Evolutionary conservation across 345 rosid genomes (phyloP).

Genomic region (Arabis alpina): DNA sequence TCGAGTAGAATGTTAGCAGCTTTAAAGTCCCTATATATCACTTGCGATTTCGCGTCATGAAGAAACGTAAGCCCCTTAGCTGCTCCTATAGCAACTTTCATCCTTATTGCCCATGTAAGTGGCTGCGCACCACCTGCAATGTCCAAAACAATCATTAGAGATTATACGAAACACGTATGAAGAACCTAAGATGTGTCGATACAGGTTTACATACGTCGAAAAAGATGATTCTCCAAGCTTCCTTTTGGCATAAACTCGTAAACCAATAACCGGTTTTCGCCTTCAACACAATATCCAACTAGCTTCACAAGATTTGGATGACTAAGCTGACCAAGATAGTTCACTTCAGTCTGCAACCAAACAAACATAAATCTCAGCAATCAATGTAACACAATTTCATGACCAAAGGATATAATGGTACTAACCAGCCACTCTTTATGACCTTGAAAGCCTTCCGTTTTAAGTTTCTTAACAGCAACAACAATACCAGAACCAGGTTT

Average conservation of each 20-base stretch:
- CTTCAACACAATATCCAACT: slow-evolving; percentile 87
- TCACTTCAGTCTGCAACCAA: slow-evolving; percentile 88
- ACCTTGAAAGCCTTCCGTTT: slow-evolving; percentile 96
- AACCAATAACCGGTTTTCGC: slow-evolving; percentile 79
- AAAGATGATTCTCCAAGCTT: slow-evolving; percentile 90
- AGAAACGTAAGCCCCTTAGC: slow-evolving; percentile 94
- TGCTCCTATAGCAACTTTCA: slow-evolving; percentile 95
- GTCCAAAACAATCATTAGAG: not conserved
- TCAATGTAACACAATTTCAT: slow-evolving; percentile 9
- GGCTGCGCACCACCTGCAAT: slow-evolving; percentile 85
- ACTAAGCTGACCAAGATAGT: slow-evolving; percentile 94
- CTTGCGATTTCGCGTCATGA: slow-evolving; percentile 90
- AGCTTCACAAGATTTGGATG: slow-evolving; percentile 89
- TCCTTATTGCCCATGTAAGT: slow-evolving; percentile 86
- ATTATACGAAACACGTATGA: not conserved
- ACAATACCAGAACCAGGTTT: slow-evolving; percentile 92
- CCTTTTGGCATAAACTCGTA: slow-evolving; percentile 98
- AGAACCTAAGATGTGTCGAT: not conserved
- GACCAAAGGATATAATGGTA: not conserved
- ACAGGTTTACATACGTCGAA: slow-evolving; percentile 39
- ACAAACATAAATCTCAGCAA: not conserved
- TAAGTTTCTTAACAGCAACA: slow-evolving; percentile 94
- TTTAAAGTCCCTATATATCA: slow-evolving; percentile 94
- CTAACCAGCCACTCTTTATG: slow-evolving; percentile 99
- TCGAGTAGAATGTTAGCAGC: slow-evolving; percentile 96